A percentile compares a stretch with the other conserved stretches of the same genome.
These are phyloP conservation scores for Monilinia laxa DNA, from an alignment of 2,329 filamentous ascomycete genomes.

Conservation along the genomic window DNA sequence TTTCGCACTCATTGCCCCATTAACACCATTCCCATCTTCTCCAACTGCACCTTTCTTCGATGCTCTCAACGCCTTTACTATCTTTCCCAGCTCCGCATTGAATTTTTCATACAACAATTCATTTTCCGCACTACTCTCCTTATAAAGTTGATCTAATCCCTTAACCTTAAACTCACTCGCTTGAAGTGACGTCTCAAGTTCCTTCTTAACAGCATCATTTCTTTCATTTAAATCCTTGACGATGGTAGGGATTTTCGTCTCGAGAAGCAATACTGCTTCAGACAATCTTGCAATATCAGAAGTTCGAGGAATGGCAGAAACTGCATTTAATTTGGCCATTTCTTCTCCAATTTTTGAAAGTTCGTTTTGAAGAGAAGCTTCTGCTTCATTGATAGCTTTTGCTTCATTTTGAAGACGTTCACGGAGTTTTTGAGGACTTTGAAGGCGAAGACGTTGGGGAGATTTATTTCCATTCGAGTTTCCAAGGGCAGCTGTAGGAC, in stretches of 20 bases:
- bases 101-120: slow-evolving; percentile 90
- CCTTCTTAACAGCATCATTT: slow-evolving; percentile 63
- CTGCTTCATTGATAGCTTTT: slow-evolving; percentile 67
- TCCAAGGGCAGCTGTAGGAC: slow-evolving; percentile 30
- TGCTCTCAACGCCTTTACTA: slow-evolving; percentile 71
- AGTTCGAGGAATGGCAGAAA: slow-evolving; percentile 40
- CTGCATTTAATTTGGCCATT: slow-evolving; percentile 58
- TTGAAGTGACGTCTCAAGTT: slow-evolving; percentile 69
- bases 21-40: background rate
- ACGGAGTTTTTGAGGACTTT: slow-evolving; percentile 72
- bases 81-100: slow-evolving; percentile 84
- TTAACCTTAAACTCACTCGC: slow-evolving; percentile 76
- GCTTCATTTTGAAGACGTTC: slow-evolving; percentile 85
- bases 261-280: slow-evolving; percentile 64
- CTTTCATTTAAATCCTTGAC: slow-evolving; percentile 59
- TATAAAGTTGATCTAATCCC: slow-evolving; percentile 84
- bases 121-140: slow-evolving; percentile 85
- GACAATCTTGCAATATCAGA: slow-evolving; percentile 45
- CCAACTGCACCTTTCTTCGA: background rate
- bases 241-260: slow-evolving; percentile 62
- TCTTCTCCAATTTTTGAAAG: slow-evolving; percentile 79
- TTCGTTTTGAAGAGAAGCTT: slow-evolving; percentile 70
- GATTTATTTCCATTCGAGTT: slow-evolving; percentile 26
- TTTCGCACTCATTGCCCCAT: slow-evolving; percentile 70
- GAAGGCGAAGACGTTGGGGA: slow-evolving; percentile 58